phyloP scores from a whole-genome alignment of 2,329 filamentous ascomycete species.

The Alternaria sp. region DNA sequence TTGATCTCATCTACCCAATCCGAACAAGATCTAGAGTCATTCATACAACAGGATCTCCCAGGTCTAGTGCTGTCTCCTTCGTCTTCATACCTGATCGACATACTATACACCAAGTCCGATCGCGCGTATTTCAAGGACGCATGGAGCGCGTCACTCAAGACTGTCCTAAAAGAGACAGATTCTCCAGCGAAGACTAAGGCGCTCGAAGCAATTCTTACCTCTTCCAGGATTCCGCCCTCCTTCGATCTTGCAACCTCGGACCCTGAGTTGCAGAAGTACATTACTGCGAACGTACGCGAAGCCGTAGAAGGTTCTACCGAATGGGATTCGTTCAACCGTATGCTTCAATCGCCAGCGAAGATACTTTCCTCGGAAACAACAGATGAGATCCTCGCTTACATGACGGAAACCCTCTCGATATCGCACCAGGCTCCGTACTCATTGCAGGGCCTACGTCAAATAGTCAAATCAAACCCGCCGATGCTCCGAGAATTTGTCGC shows the following conservation, averaged over 20 bases:
- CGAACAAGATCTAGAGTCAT: conserved; percentile 47
- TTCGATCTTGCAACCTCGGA: conserved; percentile 46
- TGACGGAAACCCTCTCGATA: conserved; percentile 50
- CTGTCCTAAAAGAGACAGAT: conserved; percentile 33
- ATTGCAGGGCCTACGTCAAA: conserved; percentile 55
- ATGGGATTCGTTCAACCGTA: conserved; percentile 47
- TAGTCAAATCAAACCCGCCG: conserved; percentile 50
- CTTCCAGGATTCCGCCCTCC: conserved; percentile 42
- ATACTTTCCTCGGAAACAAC: conserved; percentile 46
- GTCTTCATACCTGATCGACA: conserved; percentile 68
- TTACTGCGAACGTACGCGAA: conserved; percentile 37
- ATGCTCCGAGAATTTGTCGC: conserved; percentile 53
- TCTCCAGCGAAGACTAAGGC: conserved; percentile 36
- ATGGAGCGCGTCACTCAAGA: conserved; percentile 43
- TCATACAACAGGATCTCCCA: conserved; percentile 64
- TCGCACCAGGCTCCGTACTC: conserved; percentile 42
- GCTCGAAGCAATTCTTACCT: conserved; percentile 44
- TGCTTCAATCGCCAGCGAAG: conserved; percentile 42
- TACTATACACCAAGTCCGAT: conserved; percentile 60
- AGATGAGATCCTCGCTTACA: conserved; percentile 46
- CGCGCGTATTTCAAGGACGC: conserved; percentile 36
- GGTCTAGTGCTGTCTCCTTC: conserved; percentile 73
- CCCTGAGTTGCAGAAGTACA: conserved; percentile 44
- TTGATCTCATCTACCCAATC: conserved; percentile 53
- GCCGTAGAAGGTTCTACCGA: conserved; percentile 42